Evolutionary conservation across 805 yeast genomes (phyloP).

Genomic region (Candida wancherniae): DNA sequence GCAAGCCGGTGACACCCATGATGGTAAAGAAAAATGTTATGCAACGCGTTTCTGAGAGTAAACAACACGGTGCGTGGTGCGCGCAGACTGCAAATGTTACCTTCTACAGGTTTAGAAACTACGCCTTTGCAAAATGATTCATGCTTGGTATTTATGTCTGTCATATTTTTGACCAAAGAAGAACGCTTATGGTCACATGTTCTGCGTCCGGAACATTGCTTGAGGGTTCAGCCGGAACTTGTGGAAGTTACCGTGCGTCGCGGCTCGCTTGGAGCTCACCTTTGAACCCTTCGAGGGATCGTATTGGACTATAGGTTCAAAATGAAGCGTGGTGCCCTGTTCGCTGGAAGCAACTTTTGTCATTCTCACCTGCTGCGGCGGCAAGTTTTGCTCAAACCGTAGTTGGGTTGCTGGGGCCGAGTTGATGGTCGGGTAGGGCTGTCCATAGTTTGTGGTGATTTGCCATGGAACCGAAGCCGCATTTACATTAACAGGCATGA

Average conservation of each 20-base stretch:
- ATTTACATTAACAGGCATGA: too few relatives aligned
- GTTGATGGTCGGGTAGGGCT: slow-evolving; percentile 7
- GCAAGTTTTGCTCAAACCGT: slow-evolving; percentile 11
- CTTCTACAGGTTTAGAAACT: too few relatives aligned
- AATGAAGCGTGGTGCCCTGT: slow-evolving; percentile 24
- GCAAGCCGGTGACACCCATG: slow-evolving; percentile 84
- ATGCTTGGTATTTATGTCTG: too few relatives aligned
- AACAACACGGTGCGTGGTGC: too few relatives aligned
- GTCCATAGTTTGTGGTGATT: slow-evolving; percentile 1
- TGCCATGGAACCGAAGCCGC: too few relatives aligned
- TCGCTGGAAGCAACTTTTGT: too few relatives aligned
- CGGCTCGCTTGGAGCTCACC: slow-evolving; percentile 14
- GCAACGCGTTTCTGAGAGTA: background rate
- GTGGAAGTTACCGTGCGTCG: slow-evolving; percentile 21
- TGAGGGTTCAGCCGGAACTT: slow-evolving; percentile 30
- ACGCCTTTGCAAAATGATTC: too few relatives aligned
- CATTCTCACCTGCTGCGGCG: slow-evolving; percentile 4
- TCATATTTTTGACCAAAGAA: background rate
- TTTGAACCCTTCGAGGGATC: slow-evolving; percentile 32
- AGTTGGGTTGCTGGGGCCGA: slow-evolving; percentile 23
- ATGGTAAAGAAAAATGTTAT: background rate
- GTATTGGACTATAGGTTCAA: slow-evolving; percentile 38
- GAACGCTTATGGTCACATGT: slow-evolving; percentile 1
- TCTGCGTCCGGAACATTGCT: slow-evolving; percentile 34
- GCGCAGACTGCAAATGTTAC: too few relatives aligned